Evolutionary conservation across 192 early-diverging fungal species (phyloP).

Genomic region (Mortierella claussenii): DNA sequence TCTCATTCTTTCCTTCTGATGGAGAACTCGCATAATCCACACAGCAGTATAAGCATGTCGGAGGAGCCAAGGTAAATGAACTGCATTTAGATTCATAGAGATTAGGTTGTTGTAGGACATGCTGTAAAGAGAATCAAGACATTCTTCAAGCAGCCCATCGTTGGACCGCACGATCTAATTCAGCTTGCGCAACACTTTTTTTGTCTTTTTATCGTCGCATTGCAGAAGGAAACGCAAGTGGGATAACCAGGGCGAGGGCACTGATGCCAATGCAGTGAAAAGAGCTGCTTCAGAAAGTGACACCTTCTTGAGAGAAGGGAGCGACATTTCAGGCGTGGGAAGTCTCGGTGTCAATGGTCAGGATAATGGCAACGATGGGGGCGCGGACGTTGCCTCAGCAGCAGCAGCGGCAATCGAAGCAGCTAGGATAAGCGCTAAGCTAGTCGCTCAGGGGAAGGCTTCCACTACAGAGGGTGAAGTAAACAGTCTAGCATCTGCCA

Average conservation of each 20-base stretch:
- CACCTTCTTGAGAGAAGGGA: neutral
- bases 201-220: neutral
- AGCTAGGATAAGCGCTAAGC: conserved; percentile 64
- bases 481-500: neutral
- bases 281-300: conserved; percentile 1
- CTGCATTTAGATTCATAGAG: no score
- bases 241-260: conserved; percentile 36
- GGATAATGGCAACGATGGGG: no score
- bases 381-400: conserved; percentile 7
- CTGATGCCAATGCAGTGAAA: conserved; percentile 2
- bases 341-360: no score
- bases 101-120: no score
- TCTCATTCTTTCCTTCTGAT: neutral
- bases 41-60: conserved; percentile 14
- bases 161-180: no score
- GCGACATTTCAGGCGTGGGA: neutral
- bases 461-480: neutral
- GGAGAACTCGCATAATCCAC: neutral
- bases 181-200: neutral
- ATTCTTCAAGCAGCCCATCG: no score
- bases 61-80: conserved; percentile 53
- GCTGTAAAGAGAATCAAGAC: no score
- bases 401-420: conserved; percentile 57
- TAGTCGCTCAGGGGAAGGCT: conserved; percentile 58
- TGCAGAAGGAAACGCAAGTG: conserved; percentile 50